Evolutionary conservation across 805 yeast genomes (phyloP), one percentile per base, ranked within the genome.

Genomic region (Candida adriatica): DNA sequence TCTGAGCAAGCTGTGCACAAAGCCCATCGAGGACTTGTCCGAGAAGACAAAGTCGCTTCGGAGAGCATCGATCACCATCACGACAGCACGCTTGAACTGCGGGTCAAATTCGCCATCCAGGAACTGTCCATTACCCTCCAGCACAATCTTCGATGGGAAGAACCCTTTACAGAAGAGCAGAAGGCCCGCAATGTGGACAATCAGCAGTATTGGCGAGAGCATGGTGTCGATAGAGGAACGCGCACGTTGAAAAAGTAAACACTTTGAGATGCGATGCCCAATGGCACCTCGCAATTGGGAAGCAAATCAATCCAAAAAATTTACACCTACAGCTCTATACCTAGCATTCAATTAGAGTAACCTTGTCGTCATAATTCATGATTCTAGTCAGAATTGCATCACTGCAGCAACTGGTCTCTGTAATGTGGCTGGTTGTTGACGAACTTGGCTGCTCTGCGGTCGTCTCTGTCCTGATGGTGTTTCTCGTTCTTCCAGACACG

Each of bases 1-100:
- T 31, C 71, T 67, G 7, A 90, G 60, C 35, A 88, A 57, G 2
- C 57, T 41, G 42, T 90, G 97, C 0, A 82, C 69, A 47, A 71
- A 74, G 0, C 48, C 25, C 82, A 92, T 84, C 7, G 70, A 50
- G 0, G 96, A 85, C 3, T 59, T 47, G 10, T 70, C 61, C 2
- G 82, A 69, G 49, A 73, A 90, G 56, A 87, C 56, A 53, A 88
- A 90, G 52, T 92, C 99, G 13, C 92, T 68, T 42, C 99, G 62
- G 62, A 92, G 61, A 2, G 98, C 98, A 59, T 92, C 99, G 8
- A 92, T 80, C 2, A 92, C 90, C 73, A 92, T 77, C 15, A 92
- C 54, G 0, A 92, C 73, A 14, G 87, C 56, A 45, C 75, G 79
- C 30, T 75, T 70, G 49, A 84, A 90, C 35, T 66, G 67, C 1